These are phyloP conservation scores for Aphanomyces astaci DNA, from an alignment of 352 stramenopile genomes.

Conservation along the genomic window DNA sequence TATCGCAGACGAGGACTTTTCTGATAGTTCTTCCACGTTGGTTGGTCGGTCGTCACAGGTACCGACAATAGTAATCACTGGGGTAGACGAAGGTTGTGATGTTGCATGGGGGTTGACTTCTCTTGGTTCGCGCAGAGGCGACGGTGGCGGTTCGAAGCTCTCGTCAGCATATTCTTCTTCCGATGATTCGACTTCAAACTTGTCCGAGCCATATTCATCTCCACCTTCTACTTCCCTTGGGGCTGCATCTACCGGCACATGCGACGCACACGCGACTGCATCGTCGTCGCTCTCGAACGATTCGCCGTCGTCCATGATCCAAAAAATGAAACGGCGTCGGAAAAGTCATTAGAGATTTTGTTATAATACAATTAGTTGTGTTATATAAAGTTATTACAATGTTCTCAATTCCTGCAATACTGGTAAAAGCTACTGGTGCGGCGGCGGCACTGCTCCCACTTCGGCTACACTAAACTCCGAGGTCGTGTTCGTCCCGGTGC, in stretches of 20 bases:
- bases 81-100: no score
- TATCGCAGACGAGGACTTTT: not conserved
- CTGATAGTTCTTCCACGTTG: not conserved
- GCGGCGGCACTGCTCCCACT: no score
- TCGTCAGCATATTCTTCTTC: not conserved
- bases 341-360: no score
- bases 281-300: not conserved
- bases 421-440: not conserved
- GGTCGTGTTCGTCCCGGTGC: no score
- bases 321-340: not conserved
- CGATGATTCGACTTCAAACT: not conserved
- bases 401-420: not conserved
- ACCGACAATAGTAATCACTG: no score
- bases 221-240: no score
- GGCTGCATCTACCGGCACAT: no score
- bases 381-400: conserved; percentile 5
- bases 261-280: not conserved
- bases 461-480: no score
- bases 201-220: not conserved
- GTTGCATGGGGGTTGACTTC: not conserved
- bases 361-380: no score
- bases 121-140: not conserved
- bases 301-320: not conserved
- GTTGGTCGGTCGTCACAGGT: no score
- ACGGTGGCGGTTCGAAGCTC: not conserved